Conservation (phyloP, 768 basidiomycete species). For the Xerocomellus intermedius region DNA sequence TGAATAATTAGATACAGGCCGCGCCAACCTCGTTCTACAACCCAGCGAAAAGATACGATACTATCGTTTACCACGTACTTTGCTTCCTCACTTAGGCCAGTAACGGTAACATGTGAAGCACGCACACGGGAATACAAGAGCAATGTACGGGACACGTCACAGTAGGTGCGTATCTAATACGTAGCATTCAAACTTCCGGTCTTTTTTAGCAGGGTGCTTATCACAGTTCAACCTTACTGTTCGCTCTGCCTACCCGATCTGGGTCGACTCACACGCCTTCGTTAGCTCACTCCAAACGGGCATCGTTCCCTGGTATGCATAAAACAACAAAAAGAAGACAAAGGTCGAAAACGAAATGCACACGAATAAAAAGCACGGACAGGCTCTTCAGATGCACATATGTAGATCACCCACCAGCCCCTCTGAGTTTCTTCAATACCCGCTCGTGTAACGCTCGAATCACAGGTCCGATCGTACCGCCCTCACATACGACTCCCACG, state of each 20-base stretch:
- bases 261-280: neutral
- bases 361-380: neutral
- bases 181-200: too few species aligned
- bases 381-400: neutral
- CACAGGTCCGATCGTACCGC: slow-evolving; percentile 44
- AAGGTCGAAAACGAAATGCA: neutral
- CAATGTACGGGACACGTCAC: too few species aligned
- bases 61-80: too few species aligned
- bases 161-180: too few species aligned
- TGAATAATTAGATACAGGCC: too few species aligned
- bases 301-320: neutral
- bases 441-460: slow-evolving; percentile 50
- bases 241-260: neutral
- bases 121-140: too few species aligned
- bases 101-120: too few species aligned
- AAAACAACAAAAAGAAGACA: neutral
- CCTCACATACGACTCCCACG: slow-evolving; percentile 62
- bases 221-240: too few species aligned
- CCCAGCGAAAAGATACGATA: too few species aligned
- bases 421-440: slow-evolving; percentile 35
- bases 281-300: neutral
- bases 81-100: too few species aligned
- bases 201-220: too few species aligned
- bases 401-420: slow-evolving; percentile 15
- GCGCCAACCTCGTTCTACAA: too few species aligned